A percentile compares a stretch with the other conserved stretches of the same genome.
Evolutionary conservation across 164 flowering plant species (phyloP).

Genomic region (Platanus orientalis): DNA sequence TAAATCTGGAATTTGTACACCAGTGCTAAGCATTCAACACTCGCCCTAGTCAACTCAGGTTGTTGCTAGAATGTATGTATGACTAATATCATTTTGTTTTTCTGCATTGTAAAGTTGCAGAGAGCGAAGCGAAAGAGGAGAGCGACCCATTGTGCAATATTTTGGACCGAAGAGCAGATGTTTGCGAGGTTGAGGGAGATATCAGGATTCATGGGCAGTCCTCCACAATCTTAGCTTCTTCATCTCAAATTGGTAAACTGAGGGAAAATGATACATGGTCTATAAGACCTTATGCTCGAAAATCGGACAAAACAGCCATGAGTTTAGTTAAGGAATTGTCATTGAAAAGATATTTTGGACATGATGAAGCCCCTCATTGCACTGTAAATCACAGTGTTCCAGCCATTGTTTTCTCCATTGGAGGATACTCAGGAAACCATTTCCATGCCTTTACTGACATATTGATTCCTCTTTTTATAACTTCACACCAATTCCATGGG

Average conservation of each 20-base stretch:
- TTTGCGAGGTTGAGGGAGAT: constrained; percentile 50
- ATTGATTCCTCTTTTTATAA: constrained; percentile 52
- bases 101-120: no score
- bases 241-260: constrained; percentile 9
- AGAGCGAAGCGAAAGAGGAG: no score
- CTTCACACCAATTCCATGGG: constrained; percentile 41
- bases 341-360: constrained; percentile 17
- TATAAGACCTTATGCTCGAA: constrained; percentile 65
- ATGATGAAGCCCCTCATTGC: constrained; percentile 35
- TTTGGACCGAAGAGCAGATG: constrained; percentile 31
- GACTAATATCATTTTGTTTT: no score
- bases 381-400: constrained; percentile 42
- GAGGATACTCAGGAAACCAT: constrained; percentile 68
- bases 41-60: no score
- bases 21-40: no score
- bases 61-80: no score
- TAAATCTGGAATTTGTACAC: no score
- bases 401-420: constrained; percentile 58
- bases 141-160: constrained; percentile 28
- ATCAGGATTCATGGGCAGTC: constrained; percentile 50
- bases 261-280: constrained; percentile 36
- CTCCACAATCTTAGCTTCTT: constrained; percentile 34
- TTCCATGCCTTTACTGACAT: constrained; percentile 74
- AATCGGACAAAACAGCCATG: constrained; percentile 44
- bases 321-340: constrained; percentile 22